Conservation (phyloP, 139 green algal genomes). For the Ulvella scutata region DNA sequence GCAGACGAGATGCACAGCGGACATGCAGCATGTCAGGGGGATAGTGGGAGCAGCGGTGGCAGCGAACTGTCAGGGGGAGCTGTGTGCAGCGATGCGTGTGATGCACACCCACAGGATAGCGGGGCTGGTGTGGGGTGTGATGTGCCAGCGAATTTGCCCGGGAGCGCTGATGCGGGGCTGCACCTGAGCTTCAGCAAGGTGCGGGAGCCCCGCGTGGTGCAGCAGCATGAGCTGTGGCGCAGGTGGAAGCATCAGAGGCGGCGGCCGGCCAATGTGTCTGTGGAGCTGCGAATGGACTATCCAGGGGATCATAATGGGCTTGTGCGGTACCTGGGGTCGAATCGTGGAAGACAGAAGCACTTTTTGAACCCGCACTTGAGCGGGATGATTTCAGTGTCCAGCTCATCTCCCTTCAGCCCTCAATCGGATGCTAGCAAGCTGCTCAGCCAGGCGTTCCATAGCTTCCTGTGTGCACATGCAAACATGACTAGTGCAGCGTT, state of each 20-base stretch:
- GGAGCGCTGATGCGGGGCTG: too few relatives aligned
- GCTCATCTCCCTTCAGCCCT: not conserved
- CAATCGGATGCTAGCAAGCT: not conserved
- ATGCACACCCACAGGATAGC: too few relatives aligned
- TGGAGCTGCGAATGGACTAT: not conserved
- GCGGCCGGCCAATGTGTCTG: not conserved
- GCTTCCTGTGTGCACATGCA: not conserved
- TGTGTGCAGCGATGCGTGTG: too few relatives aligned
- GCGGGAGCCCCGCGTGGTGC: not conserved
- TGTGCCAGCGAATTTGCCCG: too few relatives aligned
- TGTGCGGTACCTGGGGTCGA: not conserved
- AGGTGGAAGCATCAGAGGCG: not conserved
- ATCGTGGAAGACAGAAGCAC: not conserved
- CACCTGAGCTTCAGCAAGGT: too few relatives aligned
- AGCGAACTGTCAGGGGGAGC: too few relatives aligned
- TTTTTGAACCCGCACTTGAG: conserved; percentile 3
- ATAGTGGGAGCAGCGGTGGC: too few relatives aligned
- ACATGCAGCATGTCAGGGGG: too few relatives aligned
- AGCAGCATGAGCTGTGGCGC: not conserved
- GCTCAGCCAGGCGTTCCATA: not conserved
- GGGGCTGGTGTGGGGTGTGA: too few relatives aligned
- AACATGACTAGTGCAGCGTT: not conserved
- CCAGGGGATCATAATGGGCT: not conserved
- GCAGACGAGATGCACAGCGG: too few relatives aligned
- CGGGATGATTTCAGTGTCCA: not conserved